phyloP scores from a whole-genome alignment of 495 filamentous ascomycete genomes.

The Diplogelasinospora grovesii region DNA sequence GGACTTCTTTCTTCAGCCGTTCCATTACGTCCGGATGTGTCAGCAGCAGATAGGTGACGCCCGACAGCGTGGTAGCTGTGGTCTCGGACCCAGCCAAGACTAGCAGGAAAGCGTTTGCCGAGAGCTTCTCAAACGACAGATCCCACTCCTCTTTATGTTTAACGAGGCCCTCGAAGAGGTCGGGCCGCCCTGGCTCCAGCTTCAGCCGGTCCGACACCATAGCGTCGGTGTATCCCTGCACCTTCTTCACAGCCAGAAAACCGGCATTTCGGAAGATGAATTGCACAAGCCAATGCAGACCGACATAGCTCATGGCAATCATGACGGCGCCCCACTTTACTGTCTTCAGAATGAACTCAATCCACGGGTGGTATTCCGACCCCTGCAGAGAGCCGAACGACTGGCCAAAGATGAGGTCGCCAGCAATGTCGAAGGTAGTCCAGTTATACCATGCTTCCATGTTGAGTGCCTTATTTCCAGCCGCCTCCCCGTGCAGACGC shows the following conservation, averaged over 20 bases:
- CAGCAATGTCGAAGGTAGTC: constrained; percentile 52
- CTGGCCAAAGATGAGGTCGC: constrained; percentile 49
- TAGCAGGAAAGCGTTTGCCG: constrained; percentile 9
- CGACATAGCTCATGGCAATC: constrained; percentile 19
- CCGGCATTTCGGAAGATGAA: too few relatives aligned
- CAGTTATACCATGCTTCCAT: constrained; percentile 46
- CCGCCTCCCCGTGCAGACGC: constrained; percentile 20
- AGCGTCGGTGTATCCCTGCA: too few relatives aligned
- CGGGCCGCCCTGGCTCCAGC: constrained; percentile 8
- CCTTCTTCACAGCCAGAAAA: too few relatives aligned
- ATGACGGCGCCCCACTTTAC: constrained; percentile 20
- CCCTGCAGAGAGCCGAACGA: constrained; percentile 44
- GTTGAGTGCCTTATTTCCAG: constrained; percentile 19
- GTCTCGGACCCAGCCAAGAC: constrained; percentile 41
- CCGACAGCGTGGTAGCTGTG: constrained; percentile 45
- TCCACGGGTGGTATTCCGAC: constrained; percentile 26
- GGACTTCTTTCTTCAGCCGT: constrained; percentile 42
- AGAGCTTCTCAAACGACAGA: constrained; percentile 4
- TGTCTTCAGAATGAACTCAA: constrained; percentile 22
- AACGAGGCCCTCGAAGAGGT: constrained; percentile 3
- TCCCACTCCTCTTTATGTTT: neutral
- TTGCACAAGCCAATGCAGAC: constrained; percentile 7
- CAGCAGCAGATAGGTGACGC: constrained; percentile 43
- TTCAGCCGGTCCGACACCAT: too few relatives aligned
- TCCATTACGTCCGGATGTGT: constrained; percentile 32